Conservation (phyloP, 1,284 basidiomycete genomes). For the Pseudozyma pruni region DNA sequence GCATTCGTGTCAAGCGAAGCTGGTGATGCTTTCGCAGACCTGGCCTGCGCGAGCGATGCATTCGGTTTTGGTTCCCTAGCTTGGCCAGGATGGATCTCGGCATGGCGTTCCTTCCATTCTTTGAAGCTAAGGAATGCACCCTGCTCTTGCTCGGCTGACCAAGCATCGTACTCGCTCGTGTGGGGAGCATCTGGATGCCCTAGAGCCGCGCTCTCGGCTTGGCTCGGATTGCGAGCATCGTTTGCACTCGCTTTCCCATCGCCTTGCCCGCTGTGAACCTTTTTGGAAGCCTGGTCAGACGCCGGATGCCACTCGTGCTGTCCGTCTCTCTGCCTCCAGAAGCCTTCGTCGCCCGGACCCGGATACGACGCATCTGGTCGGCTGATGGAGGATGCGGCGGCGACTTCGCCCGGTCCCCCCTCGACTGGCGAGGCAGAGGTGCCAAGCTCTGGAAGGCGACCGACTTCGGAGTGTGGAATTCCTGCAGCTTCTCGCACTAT, state of each 20-base stretch:
- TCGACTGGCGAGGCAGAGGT: background rate
- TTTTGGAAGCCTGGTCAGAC: background rate
- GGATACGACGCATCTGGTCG: constrained; percentile 16
- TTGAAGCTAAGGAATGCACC: constrained; percentile 43
- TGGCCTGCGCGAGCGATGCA: background rate
- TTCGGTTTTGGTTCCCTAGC: background rate
- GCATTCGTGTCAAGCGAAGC: background rate
- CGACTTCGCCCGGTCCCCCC: background rate
- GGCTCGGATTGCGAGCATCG: background rate
- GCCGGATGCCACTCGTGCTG: constrained; percentile 42
- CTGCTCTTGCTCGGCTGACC: constrained; percentile 46
- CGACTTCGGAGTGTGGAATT: background rate
- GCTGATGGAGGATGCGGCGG: background rate
- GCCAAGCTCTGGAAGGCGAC: constrained; percentile 14
- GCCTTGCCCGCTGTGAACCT: background rate
- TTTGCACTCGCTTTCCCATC: background rate
- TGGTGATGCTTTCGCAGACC: background rate
- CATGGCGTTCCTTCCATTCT: constrained; percentile 43
- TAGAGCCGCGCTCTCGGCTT: background rate
- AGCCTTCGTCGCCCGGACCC: constrained; percentile 38
- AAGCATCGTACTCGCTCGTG: constrained; percentile 41
- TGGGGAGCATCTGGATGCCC: constrained; percentile 1
- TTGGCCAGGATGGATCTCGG: constrained; percentile 3
- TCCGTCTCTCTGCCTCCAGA: constrained; percentile 48
- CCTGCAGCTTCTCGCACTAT: constrained; percentile 9